Conservation (phyloP, 768 basidiomycete species). For the Myochromella boudieri region DNA sequence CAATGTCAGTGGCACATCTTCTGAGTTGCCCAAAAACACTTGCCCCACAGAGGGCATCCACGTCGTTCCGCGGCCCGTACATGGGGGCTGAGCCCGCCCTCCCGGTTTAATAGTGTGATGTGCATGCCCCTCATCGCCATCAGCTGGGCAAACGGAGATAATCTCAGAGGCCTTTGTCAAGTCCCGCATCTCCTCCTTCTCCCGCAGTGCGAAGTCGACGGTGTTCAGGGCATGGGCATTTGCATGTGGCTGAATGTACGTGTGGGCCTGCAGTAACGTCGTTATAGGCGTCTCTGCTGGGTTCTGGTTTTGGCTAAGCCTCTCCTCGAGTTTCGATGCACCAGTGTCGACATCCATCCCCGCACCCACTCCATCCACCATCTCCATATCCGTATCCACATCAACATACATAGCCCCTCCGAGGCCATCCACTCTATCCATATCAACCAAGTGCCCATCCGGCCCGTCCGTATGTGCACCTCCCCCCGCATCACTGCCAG, state of each 20-base stretch:
- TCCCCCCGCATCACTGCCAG: not conserved
- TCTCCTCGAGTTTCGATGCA: too few relatives aligned
- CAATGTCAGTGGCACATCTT: slow-evolving; percentile 64
- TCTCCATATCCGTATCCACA: slow-evolving; percentile 9
- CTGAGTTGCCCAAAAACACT: slow-evolving; percentile 80
- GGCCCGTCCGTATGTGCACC: slow-evolving; percentile 41
- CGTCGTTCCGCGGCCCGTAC: too few relatives aligned
- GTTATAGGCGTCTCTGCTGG: not conserved
- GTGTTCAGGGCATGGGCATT: slow-evolving; percentile 47
- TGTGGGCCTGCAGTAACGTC: not conserved
- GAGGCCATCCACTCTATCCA: too few relatives aligned
- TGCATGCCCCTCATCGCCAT: slow-evolving; percentile 8
- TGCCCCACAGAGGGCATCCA: slow-evolving; percentile 65
- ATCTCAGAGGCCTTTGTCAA: slow-evolving; percentile 84
- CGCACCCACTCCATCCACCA: too few relatives aligned
- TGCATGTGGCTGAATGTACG: not conserved
- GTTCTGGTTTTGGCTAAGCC: too few relatives aligned
- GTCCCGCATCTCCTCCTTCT: slow-evolving; percentile 89
- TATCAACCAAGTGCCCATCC: slow-evolving; percentile 38
- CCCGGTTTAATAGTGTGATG: slow-evolving; percentile 6
- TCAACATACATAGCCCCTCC: slow-evolving; percentile 12
- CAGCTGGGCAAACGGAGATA: slow-evolving; percentile 32
- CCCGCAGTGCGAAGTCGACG: slow-evolving; percentile 79
- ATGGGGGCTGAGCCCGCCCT: too few relatives aligned
- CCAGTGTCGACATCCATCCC: slow-evolving; percentile 23